Percentiles rank a stretch among this genome's conserved stretches.
These are phyloP conservation scores for Hyphodiscus hymeniophilus DNA, from an alignment of 495 filamentous ascomycete species.

Conservation along the genomic window DNA sequence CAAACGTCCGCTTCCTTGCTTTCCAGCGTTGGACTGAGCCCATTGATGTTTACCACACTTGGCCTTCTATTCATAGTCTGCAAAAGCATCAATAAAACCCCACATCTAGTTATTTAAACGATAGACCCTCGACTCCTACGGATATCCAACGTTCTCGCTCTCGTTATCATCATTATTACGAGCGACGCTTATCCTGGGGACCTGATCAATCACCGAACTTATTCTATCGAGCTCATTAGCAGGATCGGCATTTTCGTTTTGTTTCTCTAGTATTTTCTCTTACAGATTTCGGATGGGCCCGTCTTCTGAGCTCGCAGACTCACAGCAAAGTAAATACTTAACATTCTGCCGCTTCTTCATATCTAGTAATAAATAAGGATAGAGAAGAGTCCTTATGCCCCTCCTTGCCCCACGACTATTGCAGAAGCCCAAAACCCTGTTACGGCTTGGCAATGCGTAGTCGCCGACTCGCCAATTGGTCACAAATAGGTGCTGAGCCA, in stretches of 20 bases:
- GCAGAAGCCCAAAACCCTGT: too few species aligned
- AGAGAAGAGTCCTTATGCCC: not conserved
- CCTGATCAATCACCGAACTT: not conserved
- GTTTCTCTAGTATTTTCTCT: too few species aligned
- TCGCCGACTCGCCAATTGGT: too few species aligned
- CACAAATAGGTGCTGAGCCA: too few species aligned
- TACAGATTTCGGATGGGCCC: too few species aligned
- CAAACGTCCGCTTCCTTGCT: not conserved
- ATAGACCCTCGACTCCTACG: not conserved
- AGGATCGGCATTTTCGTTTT: constrained; percentile 2
- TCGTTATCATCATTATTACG: not conserved
- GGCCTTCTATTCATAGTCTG: not conserved
- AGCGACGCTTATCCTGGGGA: not conserved
- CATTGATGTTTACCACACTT: not conserved
- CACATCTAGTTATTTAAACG: not conserved
- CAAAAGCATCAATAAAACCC: not conserved
- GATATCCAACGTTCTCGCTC: not conserved
- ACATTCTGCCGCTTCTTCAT: too few species aligned
- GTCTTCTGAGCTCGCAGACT: not conserved
- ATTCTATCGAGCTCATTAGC: not conserved
- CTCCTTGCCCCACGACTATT: too few species aligned
- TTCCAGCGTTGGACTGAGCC: not conserved
- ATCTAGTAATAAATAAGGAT: too few species aligned
- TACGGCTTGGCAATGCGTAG: too few species aligned
- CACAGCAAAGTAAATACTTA: too few species aligned